phyloP scores from a whole-genome alignment of 164 flowering plant species.

The Stephania yunnanensis region DNA sequence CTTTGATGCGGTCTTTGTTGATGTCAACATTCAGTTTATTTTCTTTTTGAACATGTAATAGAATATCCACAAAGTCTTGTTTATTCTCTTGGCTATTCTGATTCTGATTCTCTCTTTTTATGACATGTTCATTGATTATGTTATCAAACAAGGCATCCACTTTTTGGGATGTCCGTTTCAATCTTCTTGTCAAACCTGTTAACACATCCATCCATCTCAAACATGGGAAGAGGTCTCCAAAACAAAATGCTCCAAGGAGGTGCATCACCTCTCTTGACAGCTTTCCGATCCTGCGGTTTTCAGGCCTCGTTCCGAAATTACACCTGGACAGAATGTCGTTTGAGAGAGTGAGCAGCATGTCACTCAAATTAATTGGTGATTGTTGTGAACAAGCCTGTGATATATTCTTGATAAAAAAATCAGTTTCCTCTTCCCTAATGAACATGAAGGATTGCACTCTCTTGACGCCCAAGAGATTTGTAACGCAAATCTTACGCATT shows the following conservation, averaged over 20 bases:
- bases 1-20: conserved; percentile 4
- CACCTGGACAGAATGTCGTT: conserved; percentile 6
- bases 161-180: conserved; percentile 3
- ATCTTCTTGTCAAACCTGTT: conserved; percentile 2
- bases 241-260: conserved; percentile 2
- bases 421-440: too few relatives aligned
- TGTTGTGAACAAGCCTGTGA: too few relatives aligned
- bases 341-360: conserved; percentile 3
- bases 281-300: conserved; percentile 8
- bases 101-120: neutral
- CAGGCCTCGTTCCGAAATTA: conserved; percentile 3
- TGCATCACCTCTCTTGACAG: conserved; percentile 8
- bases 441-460: too few relatives aligned
- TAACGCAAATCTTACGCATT: too few relatives aligned
- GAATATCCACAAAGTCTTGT: conserved; percentile 1
- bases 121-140: conserved; percentile 9
- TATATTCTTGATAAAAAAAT: too few relatives aligned
- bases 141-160: conserved; percentile 7
- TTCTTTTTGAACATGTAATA: conserved; percentile 3
- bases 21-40: neutral
- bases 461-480: too few relatives aligned
- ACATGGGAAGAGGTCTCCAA: conserved; percentile 9
- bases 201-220: conserved; percentile 13
- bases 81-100: neutral
- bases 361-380: conserved; percentile 5